Base-by-base conservation (phyloP, 768 basidiomycete genomes). In the Boletus huronensis region DNA sequence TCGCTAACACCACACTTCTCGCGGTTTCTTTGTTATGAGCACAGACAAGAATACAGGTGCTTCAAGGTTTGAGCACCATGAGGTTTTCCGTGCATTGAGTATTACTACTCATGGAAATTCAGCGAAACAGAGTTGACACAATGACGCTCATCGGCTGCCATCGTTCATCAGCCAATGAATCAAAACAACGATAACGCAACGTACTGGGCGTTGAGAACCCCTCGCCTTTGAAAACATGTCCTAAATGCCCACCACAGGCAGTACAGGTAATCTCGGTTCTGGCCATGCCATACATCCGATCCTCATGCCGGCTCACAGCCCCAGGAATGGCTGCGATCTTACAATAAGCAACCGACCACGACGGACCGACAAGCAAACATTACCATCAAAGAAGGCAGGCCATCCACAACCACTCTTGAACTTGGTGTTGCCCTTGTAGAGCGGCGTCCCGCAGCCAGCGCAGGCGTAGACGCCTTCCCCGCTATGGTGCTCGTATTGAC, bases 361-460 rank as follows among this genome's bases (percentile, higher is more conserved):
- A 21, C 28, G 7, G 14, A 32, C 7, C n/a, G n/a, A 9, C 28
- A 34, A 36, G 40, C 53, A 21, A 23, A 9, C 61, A 73, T 53
- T 57, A 88, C 89, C 89, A 67, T 96, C 94, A 67, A 88, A 98
- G 79, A 97, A 98, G 1, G 94, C 92, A n/a, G 95, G 94, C 94
- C 94, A 98, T 23, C 94, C 94, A 64, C 92, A 96, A 8, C 93
- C 92, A 54, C 90, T 93, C 62, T 88, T 80, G 72, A 96, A 97
- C 73, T 97, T 97, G 59, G 92, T 93, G 26, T 77, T 77, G 64
- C 88, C 90, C 77, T 86, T 90, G 77, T 96, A 97, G 46, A 97
- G 73, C 1, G 93, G 87, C 3, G 90, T 83, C 34, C 77, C 78
- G 70, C 93, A 96, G 8, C 81, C 94, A 9, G 83, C 87, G 65